Evolutionary conservation across 2,329 filamentous ascomycete species (phyloP).

Genomic region (Aspergillus clavatus): DNA sequence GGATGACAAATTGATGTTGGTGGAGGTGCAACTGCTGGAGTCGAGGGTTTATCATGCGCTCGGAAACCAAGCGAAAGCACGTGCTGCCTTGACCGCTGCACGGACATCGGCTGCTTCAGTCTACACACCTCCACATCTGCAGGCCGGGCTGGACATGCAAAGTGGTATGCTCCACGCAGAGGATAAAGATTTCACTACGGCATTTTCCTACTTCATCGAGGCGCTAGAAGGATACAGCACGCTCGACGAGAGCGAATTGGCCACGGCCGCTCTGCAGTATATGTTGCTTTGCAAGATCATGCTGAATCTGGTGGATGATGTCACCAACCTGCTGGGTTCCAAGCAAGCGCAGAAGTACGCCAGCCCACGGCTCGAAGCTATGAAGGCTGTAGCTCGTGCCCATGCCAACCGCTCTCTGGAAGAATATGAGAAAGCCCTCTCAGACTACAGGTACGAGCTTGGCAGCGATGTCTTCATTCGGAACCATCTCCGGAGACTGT

Average conservation of each 20-base stretch:
- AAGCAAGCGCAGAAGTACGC: constrained; percentile 98
- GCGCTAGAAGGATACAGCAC: constrained; percentile 94
- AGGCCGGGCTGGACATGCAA: constrained; percentile 98
- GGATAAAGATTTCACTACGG: constrained; percentile 98
- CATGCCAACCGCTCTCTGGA: constrained; percentile 94
- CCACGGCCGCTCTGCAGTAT: constrained; percentile 97
- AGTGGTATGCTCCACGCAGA: constrained; percentile 98
- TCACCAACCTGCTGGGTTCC: constrained; percentile 87
- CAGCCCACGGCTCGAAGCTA: constrained; percentile 91
- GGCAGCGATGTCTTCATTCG: constrained; percentile 94
- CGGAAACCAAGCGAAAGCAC: constrained; percentile 92
- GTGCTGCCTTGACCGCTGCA: constrained; percentile 88
- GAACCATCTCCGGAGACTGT: constrained; percentile 89
- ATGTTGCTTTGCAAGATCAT: constrained; percentile 99
- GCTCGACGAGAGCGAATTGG: constrained; percentile 80
- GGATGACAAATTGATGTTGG: constrained; percentile 95
- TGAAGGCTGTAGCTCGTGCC: constrained; percentile 96
- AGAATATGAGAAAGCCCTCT: constrained; percentile 91
- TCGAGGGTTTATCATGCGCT: constrained; percentile 96
- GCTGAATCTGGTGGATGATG: constrained; percentile 94
- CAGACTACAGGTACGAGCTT: constrained; percentile 86
- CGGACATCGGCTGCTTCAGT: constrained; percentile 94
- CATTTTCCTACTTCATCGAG: constrained; percentile 98
- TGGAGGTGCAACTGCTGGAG: constrained; percentile 96
- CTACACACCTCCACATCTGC: constrained; percentile 90